Evolutionary conservation across 2,329 filamentous ascomycete genomes (phyloP).

Genomic region (Teratosphaeria nubilosa): DNA sequence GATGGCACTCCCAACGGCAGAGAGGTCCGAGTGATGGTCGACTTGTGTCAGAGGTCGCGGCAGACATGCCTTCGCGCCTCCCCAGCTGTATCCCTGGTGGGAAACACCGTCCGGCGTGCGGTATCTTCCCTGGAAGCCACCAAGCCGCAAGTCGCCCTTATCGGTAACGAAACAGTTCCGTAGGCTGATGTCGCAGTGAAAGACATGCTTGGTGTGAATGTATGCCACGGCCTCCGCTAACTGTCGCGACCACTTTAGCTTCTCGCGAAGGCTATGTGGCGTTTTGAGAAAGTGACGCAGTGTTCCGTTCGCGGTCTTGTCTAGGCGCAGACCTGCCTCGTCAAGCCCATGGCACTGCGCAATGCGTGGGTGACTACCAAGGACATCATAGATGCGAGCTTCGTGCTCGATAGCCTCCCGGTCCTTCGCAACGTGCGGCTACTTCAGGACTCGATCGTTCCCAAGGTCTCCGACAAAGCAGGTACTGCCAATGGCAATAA

Average conservation of each 20-base stretch:
- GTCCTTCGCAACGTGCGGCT: slow-evolving; percentile 4
- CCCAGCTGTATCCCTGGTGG: slow-evolving; percentile 3
- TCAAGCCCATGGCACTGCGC: slow-evolving; percentile 6
- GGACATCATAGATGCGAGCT: slow-evolving; percentile 6
- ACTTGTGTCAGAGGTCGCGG: slow-evolving; percentile 1
- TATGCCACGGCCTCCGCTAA: slow-evolving; percentile 3
- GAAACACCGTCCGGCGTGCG: slow-evolving; percentile 3
- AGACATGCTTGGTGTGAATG: slow-evolving; percentile 4
- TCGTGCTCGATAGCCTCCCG: slow-evolving; percentile 6
- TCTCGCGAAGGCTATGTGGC: slow-evolving; percentile 3
- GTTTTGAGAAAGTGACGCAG: slow-evolving; percentile 5
- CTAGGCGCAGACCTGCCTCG: slow-evolving; percentile 4
- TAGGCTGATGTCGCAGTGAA: slow-evolving; percentile 6
- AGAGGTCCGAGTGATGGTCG: slow-evolving; percentile 7
- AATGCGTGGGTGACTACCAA: slow-evolving; percentile 5
- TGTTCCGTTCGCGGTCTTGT: slow-evolving; percentile 6
- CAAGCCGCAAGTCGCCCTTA: slow-evolving; percentile 7
- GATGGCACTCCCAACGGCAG: slow-evolving; percentile 7
- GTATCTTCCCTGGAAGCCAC: slow-evolving; percentile 6
- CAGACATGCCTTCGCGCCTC: slow-evolving; percentile 7
- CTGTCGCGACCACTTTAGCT: slow-evolving; percentile 7
- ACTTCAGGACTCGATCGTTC: slow-evolving; percentile 7
- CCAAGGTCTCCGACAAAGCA: slow-evolving; percentile 7
- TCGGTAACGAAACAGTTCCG: slow-evolving; percentile 6
- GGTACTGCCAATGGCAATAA: slow-evolving; percentile 6